Base-by-base conservation (phyloP, 2,329 filamentous ascomycete species). In the Metarhizium album region DNA sequence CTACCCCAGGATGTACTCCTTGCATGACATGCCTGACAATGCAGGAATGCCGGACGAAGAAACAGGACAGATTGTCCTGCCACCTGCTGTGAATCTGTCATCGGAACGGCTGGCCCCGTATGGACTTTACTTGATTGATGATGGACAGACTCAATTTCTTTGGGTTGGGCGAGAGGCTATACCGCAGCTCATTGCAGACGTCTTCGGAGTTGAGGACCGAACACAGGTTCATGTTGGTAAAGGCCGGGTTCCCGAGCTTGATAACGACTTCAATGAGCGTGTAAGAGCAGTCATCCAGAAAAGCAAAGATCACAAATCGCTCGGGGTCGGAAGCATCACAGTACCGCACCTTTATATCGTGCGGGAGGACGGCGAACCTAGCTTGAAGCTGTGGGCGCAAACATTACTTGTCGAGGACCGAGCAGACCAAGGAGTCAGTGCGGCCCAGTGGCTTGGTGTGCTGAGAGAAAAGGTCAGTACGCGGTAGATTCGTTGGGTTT, bases 181-280 rank as follows among this genome's bases (percentile, higher is more conserved):
- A 27, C 89, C 90, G 1, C 89, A 95, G 63, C 78, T 98, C 31
- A 74, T 97, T 40, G 70, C 78, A 48, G 93, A 98, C 61, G 91
- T 97, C 5, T 98, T 98, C 65, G 91, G 90, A 23, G 77, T 93
- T 11, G 76, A 84, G 45, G 90, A 96, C 68, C 83, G 87, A 63
- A 83, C 82, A 38, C 85, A 89, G 63, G 74, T 98, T 54, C 90
- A 89, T 58, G 88, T 96, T 55, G 93, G 93, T 67, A 98, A 98
- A 77, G 84, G 84, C 23, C 81, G 83, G 4, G 69, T 98, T 56
- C 90, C 91, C 0, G 84, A 94, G 59, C 72, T 97, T 38, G 93
- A 97, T 60, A 91, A 89, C 59, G 93, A 98, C 67, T 96, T 97
- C 76, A 97, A 90, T 69, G 91, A 97, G 73, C 82, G 91, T 24